A percentile compares a stretch with the other conserved stretches of the same genome.
Evolutionary conservation across 1,284 basidiomycete species (phyloP).

Genomic region (Earliella scabrosa): DNA sequence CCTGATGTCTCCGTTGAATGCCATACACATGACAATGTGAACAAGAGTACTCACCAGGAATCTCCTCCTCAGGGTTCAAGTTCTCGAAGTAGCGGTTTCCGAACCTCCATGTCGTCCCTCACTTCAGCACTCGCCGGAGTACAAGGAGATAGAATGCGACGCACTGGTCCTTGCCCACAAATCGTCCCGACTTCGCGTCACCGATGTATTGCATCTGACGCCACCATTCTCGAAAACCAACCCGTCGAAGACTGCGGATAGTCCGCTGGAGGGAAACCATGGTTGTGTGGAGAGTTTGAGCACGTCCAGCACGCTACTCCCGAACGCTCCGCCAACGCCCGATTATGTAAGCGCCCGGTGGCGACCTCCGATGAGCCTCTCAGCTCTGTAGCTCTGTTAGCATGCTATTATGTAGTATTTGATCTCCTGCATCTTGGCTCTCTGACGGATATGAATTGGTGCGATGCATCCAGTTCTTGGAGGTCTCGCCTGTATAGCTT

Average conservation of each 20-base stretch:
- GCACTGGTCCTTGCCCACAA: conserved; percentile 84
- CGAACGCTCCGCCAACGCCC: conserved; percentile 10
- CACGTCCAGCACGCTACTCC: conserved; percentile 5
- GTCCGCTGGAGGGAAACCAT: conserved; percentile 72
- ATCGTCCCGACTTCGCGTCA: conserved; percentile 85
- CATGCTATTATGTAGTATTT: no score
- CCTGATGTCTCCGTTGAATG: no score
- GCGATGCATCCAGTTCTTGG: no score
- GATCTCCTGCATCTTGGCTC: no score
- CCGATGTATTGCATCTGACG: conserved; percentile 88
- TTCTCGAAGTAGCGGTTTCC: conserved; percentile 95
- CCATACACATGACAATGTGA: no score
- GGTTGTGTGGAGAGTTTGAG: conserved; percentile 11
- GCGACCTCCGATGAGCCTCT: no score
- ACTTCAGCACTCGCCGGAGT: neutral
- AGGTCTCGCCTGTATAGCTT: no score
- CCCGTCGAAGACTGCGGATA: conserved; percentile 73
- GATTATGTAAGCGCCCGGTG: conserved; percentile 19
- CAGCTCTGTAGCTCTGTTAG: no score
- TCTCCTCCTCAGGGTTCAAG: conserved; percentile 79
- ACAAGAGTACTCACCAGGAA: conserved; percentile 69
- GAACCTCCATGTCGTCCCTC: conserved; percentile 54
- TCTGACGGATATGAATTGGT: no score
- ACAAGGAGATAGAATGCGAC: conserved; percentile 29
- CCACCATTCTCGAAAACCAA: conserved; percentile 85